Base-by-base conservation (phyloP, 306 rosid species). In the Cicer chorassanicum region DNA sequence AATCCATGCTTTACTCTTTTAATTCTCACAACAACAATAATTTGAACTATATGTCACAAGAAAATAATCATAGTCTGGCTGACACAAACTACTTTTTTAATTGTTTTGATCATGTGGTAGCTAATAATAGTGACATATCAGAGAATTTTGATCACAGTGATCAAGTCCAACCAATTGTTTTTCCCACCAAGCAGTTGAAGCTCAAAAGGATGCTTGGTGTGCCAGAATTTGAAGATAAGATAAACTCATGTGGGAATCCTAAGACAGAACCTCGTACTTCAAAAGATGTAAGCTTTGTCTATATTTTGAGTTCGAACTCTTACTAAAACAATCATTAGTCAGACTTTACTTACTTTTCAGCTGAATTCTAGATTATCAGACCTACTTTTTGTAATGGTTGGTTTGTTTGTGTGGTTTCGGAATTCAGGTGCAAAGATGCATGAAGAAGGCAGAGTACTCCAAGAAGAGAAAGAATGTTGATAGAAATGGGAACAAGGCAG, bases 151-250 rank as follows among this genome's bases (percentile, higher is more conserved):
- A 83, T 50, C 80, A 78, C 57, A 59, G 42, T 3, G 36, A 29
- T 55, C 73, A 49, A 12, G 66, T 50, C 24, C 72, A 75, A 15
- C 51, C 53, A 36, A 38, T 18, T 66, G 41, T 43, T 40, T 8
- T 42, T 70, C 39, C 88, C 7, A 42, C 21, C 14, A 51, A 74
- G 7, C 81, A 44, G 16, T 74, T 78, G 82, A 62, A 15, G 13
- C 89, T 50, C 40, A 90, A 88, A 68, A 83, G 87, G 80, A 81
- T 82, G 72, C 73, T 69, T 45, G 85, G 71, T 54, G 67, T 53
- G 42, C 73, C 65, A 4, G 81, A 74, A 57, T 34, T 63, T 51
- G 63, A 65, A 50, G 83, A 74, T 11, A 61, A 78, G 62, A 80
- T 11, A 24, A 56, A 66, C 67, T 65, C 82, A 5, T 65, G 53